These are phyloP conservation scores for Parascedosporium putredinis DNA, from an alignment of 2,329 filamentous ascomycete species.

Conservation along the genomic window DNA sequence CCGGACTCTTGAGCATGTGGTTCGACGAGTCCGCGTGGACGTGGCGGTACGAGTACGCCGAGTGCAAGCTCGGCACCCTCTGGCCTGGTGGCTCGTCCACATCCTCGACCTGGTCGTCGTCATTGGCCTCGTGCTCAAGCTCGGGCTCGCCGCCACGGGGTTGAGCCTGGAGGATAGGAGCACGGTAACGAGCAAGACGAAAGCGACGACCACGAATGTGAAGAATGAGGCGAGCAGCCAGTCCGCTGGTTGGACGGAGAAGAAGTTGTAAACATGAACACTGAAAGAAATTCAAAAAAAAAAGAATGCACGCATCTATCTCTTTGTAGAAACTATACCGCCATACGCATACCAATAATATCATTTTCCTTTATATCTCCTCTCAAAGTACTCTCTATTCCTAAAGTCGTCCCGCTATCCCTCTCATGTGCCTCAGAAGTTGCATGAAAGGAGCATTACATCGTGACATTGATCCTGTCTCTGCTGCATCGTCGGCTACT, in stretches of 20 bases:
- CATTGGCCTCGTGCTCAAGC: conserved; percentile 16
- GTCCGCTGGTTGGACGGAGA: not conserved
- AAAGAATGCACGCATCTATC: not conserved
- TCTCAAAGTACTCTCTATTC: not conserved
- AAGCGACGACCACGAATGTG: too few relatives aligned
- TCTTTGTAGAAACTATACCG: not conserved
- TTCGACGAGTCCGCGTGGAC: conserved; percentile 63
- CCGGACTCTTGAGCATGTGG: conserved; percentile 80
- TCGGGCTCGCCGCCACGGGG: not conserved
- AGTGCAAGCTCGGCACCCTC: conserved; percentile 77
- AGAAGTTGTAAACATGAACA: not conserved
- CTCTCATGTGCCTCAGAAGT: too few relatives aligned
- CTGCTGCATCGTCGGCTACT: too few relatives aligned
- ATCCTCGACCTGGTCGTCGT: conserved; percentile 50
- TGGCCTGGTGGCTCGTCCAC: conserved; percentile 91
- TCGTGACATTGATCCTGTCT: too few relatives aligned
- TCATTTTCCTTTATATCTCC: not conserved
- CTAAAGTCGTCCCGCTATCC: too few relatives aligned
- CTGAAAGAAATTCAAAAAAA: not conserved
- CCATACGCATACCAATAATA: not conserved
- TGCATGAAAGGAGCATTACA: too few relatives aligned
- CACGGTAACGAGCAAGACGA: not conserved
- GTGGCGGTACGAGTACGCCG: conserved; percentile 74
- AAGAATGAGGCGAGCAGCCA: not conserved
- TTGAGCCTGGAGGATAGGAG: not conserved